These are phyloP conservation scores for Rubus idaeus DNA, from an alignment of 306 rosid species.

Conservation along the genomic window DNA sequence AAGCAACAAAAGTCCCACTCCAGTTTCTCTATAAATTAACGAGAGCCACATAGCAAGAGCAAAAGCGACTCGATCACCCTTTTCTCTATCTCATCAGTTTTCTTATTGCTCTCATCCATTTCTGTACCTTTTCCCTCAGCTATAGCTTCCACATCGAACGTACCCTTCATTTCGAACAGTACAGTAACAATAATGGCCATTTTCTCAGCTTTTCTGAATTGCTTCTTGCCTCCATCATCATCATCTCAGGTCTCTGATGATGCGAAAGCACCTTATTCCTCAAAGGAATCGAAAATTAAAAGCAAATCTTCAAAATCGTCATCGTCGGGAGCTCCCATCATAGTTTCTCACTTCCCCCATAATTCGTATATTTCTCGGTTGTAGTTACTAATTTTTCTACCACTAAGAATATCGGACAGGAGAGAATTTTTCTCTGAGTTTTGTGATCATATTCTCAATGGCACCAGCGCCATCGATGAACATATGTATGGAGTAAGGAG, in stretches of 20 bases:
- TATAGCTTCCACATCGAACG: no score
- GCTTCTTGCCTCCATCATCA: neutral
- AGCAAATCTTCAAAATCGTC: neutral
- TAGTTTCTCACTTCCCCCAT: slow-evolving; percentile 16
- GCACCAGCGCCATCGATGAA: no score
- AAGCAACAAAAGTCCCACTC: no score
- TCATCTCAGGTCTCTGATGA: neutral
- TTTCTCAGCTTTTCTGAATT: neutral
- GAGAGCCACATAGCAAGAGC: no score
- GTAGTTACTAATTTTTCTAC: neutral
- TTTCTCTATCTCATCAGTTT: no score
- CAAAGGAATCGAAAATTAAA: neutral
- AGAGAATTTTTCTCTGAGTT: no score
- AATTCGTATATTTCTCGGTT: slow-evolving; percentile 17
- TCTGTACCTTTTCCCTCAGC: no score
- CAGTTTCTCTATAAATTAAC: no score
- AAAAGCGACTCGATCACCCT: rapidly evolving
- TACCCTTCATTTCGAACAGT: no score
- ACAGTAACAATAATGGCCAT: neutral
- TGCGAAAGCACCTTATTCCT: neutral
- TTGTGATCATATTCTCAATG: no score
- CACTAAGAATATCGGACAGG: no score
- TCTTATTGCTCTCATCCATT: rapidly evolving
- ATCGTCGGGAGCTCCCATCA: slow-evolving; percentile 14
- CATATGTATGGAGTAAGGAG: no score